A percentile compares a stretch with the other conserved stretches of the same genome.
phyloP scores from a whole-genome alignment of 345 rosid genomes.

The Eutrema japonicum region DNA sequence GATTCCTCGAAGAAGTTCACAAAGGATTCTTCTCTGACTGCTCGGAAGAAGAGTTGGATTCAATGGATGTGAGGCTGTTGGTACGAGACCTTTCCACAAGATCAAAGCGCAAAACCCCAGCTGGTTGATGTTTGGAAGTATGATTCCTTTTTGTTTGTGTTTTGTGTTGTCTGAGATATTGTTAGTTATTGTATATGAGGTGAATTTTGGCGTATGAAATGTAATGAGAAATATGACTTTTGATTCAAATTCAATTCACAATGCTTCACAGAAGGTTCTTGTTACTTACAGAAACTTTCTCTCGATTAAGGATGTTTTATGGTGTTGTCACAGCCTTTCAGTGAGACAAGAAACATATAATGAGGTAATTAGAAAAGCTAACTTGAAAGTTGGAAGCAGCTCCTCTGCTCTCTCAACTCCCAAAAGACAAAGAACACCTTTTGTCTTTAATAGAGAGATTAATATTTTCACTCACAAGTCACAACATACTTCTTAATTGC shows the following conservation, averaged over 20 bases:
- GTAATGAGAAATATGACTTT: conserved; percentile 3
- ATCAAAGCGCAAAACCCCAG: not conserved
- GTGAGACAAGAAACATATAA: too few species aligned
- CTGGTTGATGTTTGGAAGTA: not conserved
- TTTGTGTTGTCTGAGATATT: not conserved
- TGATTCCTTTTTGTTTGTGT: not conserved
- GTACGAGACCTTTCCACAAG: not conserved
- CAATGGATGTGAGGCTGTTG: conserved; percentile 21
- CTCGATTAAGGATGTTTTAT: too few species aligned
- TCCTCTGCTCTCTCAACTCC: too few species aligned
- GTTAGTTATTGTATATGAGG: not conserved
- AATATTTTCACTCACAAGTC: too few species aligned
- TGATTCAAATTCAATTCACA: not conserved
- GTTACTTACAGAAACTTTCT: too few species aligned
- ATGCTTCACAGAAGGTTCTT: not conserved
- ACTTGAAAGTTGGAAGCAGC: too few species aligned
- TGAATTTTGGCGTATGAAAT: not conserved
- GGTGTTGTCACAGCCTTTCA: too few species aligned
- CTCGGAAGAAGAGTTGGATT: not conserved
- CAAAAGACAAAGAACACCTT: too few species aligned
- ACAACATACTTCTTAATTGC: too few species aligned
- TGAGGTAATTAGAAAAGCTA: too few species aligned
- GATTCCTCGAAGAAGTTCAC: conserved; percentile 30
- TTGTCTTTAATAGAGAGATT: too few species aligned
- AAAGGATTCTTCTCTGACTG: not conserved